Percentiles rank a stretch among this genome's conserved stretches.
phyloP scores from a whole-genome alignment of 148 eudicot genomes.

The Camellia japonica region DNA sequence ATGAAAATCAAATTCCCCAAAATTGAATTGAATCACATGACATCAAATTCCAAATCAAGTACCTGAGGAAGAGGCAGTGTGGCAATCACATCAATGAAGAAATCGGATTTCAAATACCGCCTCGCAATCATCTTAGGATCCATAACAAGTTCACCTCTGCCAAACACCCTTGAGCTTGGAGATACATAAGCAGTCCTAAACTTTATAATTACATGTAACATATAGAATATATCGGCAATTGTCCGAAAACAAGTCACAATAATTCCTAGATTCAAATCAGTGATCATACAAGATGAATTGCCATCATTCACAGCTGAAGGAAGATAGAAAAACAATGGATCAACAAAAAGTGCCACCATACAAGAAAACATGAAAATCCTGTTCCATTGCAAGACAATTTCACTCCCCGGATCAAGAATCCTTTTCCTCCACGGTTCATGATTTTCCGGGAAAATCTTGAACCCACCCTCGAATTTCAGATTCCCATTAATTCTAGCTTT shows the following conservation, averaged over 20 bases:
- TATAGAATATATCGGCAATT: constrained; percentile 76
- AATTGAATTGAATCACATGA: background rate
- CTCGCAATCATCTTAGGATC: constrained; percentile 81
- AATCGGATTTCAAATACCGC: constrained; percentile 74
- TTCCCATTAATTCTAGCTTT: constrained; percentile 38
- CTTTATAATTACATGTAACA: constrained; percentile 78
- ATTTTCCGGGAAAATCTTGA: constrained; percentile 59
- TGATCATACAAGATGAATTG: constrained; percentile 59
- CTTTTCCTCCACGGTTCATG: constrained; percentile 54
- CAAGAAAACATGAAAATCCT: constrained; percentile 75
- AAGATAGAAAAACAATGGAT: constrained; percentile 83
- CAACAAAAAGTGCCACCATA: constrained; percentile 82
- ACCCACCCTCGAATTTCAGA: constrained; percentile 42
- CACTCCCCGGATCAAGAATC: constrained; percentile 95
- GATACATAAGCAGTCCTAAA: constrained; percentile 95
- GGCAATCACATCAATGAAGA: constrained; percentile 86
- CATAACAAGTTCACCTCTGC: constrained; percentile 97
- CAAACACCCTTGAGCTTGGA: constrained; percentile 92
- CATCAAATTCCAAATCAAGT: background rate
- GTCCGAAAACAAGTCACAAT: constrained; percentile 76
- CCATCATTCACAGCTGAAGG: constrained; percentile 52
- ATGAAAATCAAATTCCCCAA: too few species aligned
- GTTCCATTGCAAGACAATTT: constrained; percentile 84
- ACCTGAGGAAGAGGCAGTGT: constrained; percentile 99
- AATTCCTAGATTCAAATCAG: constrained; percentile 67